Evolutionary conservation across 441 rosid species (phyloP).

Genomic region (Oxalis stricta): DNA sequence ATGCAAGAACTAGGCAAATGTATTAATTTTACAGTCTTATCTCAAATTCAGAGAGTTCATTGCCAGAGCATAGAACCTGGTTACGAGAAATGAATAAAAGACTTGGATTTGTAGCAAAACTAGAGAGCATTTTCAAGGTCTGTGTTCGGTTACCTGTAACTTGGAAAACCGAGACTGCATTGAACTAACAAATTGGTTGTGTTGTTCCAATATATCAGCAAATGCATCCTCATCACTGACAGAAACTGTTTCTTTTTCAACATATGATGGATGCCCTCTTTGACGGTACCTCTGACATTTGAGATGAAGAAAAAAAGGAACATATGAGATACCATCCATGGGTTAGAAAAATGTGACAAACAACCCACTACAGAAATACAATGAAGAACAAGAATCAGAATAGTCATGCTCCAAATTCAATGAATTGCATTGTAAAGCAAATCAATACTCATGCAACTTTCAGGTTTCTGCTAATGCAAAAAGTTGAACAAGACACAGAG

Average conservation of each 20-base stretch:
- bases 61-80: background rate
- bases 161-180: slow-evolving; percentile 88
- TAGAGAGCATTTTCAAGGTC: no score
- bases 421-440: no score
- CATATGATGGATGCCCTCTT: slow-evolving; percentile 38
- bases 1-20: background rate
- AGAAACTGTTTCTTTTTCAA: slow-evolving; percentile 43
- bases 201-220: slow-evolving; percentile 64
- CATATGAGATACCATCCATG: slow-evolving; percentile 8
- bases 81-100: background rate
- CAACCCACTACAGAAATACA: background rate
- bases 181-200: slow-evolving; percentile 69
- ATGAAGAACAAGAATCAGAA: no score
- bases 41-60: no score
- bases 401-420: no score
- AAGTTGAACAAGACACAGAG: background rate
- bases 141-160: slow-evolving; percentile 57
- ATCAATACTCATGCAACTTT: background rate
- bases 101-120: background rate
- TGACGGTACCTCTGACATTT: slow-evolving; percentile 33
- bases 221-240: slow-evolving; percentile 58
- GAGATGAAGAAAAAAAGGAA: background rate
- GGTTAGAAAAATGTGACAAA: background rate
- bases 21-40: no score
- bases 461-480: background rate